Base-by-base conservation (phyloP, 352 stramenopile species). In the Halophytophthora batemanensis region DNA sequence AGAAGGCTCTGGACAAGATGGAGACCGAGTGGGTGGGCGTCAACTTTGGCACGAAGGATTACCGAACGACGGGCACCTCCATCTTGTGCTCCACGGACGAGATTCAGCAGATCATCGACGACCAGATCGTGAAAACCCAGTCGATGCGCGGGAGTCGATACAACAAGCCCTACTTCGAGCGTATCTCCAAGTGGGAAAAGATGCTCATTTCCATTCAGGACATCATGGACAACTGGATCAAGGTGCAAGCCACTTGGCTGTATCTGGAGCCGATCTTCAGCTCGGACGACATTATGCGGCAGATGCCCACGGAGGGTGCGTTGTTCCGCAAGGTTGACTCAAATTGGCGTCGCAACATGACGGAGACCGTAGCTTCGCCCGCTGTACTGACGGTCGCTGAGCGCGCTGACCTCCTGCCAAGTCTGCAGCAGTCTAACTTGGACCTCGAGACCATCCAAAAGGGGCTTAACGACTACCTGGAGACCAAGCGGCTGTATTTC, bases 71-170 rank as follows among this genome's bases (percentile, higher is more conserved):
- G 2, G 91, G 90, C n/a, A 98, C 91, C 7, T 97, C 74, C 6
- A 95, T 98, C 29, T 52, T 95, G 44, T 91, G 77, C 28, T 79
- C 71, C 3, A 90, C 78, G 0, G 87, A 96, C 50, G 92, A 98
- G 45, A 95, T 98, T 59, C 86, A 97, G 50, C 82, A 94, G 50
- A 87, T 98, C 52, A 89, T 98, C 17, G 89, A 98, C 45, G 93
- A 98, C 61, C 93, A 98, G 66, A 96, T 98, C 37, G 89, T 98
- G 21, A 97, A 98, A 69, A 97, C 90, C 0, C 91, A 98, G 67
- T 97, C 92, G 15, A 98, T 98, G 90, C 81, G 89, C 23, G 90
- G 92, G 2, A 95, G 78, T 50, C 85, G 87, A 2, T 98, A 97
- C 64, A 97, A 98, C 61, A 90, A 96, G 29, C 87, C 91, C 7